phyloP scores from a whole-genome alignment of 805 yeast species.

The Cyberlindnera euphorbiiphila region DNA sequence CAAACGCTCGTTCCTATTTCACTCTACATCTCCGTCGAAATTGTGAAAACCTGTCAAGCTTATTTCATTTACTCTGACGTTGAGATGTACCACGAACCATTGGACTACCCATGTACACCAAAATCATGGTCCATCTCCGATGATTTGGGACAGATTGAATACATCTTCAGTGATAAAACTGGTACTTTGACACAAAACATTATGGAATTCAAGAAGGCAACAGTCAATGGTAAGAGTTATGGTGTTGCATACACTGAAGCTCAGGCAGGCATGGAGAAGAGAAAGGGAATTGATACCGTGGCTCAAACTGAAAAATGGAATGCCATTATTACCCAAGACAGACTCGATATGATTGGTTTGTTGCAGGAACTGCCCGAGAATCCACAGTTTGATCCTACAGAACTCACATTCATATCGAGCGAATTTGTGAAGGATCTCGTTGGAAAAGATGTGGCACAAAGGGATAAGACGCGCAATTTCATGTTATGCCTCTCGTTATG shows the following conservation, averaged over 20 bases:
- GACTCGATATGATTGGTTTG: constrained; percentile 48
- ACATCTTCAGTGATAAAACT: constrained; percentile 79
- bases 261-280: constrained; percentile 67
- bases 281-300: constrained; percentile 70
- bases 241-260: constrained; percentile 85
- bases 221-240: constrained; percentile 66
- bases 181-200: constrained; percentile 81
- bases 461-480: constrained; percentile 59
- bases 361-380: constrained; percentile 35
- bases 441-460: constrained; percentile 45
- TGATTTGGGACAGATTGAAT: constrained; percentile 82
- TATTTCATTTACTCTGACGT: constrained; percentile 74
- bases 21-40: constrained; percentile 74
- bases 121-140: constrained; percentile 83
- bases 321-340: constrained; percentile 51
- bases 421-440: constrained; percentile 58
- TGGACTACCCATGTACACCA: constrained; percentile 81
- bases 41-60: constrained; percentile 77
- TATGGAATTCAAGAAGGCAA: constrained; percentile 81
- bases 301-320: constrained; percentile 50
- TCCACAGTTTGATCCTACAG: constrained; percentile 46
- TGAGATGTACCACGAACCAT: constrained; percentile 58
- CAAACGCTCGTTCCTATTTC: constrained; percentile 83
- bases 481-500: constrained; percentile 73
- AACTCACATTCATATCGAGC: constrained; percentile 64